Percentiles rank a stretch among this genome's conserved stretches.
Conservation (phyloP, 2,329 filamentous ascomycete genomes). For the Pseudocercospora crystallina region DNA sequence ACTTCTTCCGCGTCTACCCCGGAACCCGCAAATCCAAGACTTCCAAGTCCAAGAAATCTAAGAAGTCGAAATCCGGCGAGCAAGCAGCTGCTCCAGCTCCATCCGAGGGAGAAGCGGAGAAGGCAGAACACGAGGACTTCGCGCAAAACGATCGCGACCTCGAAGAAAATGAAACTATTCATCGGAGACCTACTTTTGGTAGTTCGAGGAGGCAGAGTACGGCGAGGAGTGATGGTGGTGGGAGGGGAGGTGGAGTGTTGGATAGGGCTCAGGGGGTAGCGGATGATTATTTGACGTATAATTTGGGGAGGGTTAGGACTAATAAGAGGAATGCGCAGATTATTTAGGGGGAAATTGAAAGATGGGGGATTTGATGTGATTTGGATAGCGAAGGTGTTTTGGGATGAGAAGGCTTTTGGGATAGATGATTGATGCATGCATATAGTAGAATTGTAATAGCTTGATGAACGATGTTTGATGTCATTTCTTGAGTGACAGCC, state of each 20-base stretch:
- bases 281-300: slow-evolving; percentile 16
- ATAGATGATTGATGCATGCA: too few species aligned
- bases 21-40: slow-evolving; percentile 21
- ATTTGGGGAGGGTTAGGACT: slow-evolving; percentile 18
- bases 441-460: too few species aligned
- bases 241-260: too few species aligned
- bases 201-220: too few species aligned
- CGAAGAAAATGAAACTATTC: too few species aligned
- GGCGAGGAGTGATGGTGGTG: too few species aligned
- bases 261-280: background rate
- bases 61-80: slow-evolving; percentile 3
- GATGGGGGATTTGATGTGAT: background rate
- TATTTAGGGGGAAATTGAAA: slow-evolving; percentile 1
- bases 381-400: too few species aligned
- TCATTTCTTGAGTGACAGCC: too few species aligned
- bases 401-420: too few species aligned
- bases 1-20: slow-evolving; percentile 55
- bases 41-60: slow-evolving; percentile 18
- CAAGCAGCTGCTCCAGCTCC: background rate
- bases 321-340: slow-evolving; percentile 23
- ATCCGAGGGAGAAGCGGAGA: slow-evolving; percentile 4
- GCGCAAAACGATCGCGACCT: background rate
- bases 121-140: background rate
- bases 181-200: too few species aligned
- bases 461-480: too few species aligned